Conservation (phyloP, 257 asterid genomes). For the Rauvolfia tetraphylla region DNA sequence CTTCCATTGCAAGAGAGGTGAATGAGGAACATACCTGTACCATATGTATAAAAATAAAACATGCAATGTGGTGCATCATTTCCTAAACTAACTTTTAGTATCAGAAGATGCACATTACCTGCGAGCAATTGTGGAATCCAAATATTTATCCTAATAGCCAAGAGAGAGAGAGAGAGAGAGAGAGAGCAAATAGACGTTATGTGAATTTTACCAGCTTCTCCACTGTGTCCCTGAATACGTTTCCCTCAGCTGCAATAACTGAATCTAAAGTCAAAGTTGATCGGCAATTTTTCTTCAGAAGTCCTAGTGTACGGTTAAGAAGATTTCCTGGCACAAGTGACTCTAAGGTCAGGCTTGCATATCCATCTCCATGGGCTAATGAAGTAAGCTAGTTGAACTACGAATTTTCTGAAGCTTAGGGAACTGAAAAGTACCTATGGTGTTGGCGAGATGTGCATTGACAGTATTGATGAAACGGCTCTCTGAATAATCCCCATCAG, state of each 20-base stretch:
- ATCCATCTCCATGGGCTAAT: conserved; percentile 10
- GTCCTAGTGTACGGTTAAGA: conserved; percentile 95
- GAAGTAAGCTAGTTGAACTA: conserved; percentile 6
- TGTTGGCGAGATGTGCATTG: conserved; percentile 93
- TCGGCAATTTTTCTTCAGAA: conserved; percentile 77
- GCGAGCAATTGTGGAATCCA: neutral
- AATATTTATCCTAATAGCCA: neutral
- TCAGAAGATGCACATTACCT: neutral
- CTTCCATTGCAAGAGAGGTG: neutral
- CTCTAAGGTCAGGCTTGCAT: conserved; percentile 9
- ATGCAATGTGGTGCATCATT: neutral
- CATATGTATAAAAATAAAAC: neutral
- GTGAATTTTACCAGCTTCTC: conserved; percentile 64
- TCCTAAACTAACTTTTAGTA: neutral
- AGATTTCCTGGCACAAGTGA: conserved; percentile 66
- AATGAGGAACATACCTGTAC: neutral
- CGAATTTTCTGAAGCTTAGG: conserved; percentile 5
- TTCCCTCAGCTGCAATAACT: conserved; percentile 75
- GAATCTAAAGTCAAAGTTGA: conserved; percentile 75
- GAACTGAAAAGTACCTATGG: conserved; percentile 57
- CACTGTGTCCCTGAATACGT: conserved; percentile 56
- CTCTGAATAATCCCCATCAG: conserved; percentile 96
- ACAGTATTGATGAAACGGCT: conserved; percentile 78
- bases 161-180: neutral
- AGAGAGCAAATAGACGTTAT: neutral